Base-by-base conservation (phyloP, 176 grass and related monocot genomes). In the Saccharum officinarum region DNA sequence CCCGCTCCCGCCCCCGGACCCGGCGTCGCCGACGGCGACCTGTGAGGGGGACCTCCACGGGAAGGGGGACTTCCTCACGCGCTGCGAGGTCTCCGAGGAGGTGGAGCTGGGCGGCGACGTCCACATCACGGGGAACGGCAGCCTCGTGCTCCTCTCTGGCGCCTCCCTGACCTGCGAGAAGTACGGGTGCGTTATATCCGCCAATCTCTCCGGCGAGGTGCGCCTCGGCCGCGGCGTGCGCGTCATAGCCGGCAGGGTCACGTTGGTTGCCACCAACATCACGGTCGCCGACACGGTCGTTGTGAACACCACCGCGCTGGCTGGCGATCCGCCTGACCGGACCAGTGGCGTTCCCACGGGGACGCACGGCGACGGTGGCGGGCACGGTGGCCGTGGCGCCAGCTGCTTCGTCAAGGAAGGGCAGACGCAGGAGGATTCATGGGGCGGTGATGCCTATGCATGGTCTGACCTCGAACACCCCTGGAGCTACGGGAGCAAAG, bases 371-470 rank as follows among this genome's bases (percentile, higher is more conserved):
- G 97, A 99, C 16, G 97, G 97, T 2, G 97, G 97, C 20, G 97
- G 97, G 0, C 94, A 96, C 22, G 97, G 97, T 20, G 97, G 97
- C 9, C 86, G 97, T 64, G 97, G 97, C 0, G 97, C 97, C 30
- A 99, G 97, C 83, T 99, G 97, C 85, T 90, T 84, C 20, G 86
- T 99, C 55, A 94, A 81, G 90, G 90, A 99, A 1, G 97, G 93
- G 50, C 91, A 96, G 89, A 94, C 91, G 0, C 97, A 99, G 84
- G 97, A 99, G 87, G 97, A 99, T 78, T 99, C 93, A 0, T 99
- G 97, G 97, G 97, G 97, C 12, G 97, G 97, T 9, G 97, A 99
- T 50, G 87, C 97, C 3, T 99, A 99, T 36, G 90, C 94, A 1
- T 99, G 97, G 97, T 89, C 86, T 1, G 80, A 89, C 39, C 90